Percentiles rank a stretch among this genome's conserved stretches.
phyloP scores from a whole-genome alignment of 2,329 filamentous ascomycete genomes.

The Stemphylium vesicarium region DNA sequence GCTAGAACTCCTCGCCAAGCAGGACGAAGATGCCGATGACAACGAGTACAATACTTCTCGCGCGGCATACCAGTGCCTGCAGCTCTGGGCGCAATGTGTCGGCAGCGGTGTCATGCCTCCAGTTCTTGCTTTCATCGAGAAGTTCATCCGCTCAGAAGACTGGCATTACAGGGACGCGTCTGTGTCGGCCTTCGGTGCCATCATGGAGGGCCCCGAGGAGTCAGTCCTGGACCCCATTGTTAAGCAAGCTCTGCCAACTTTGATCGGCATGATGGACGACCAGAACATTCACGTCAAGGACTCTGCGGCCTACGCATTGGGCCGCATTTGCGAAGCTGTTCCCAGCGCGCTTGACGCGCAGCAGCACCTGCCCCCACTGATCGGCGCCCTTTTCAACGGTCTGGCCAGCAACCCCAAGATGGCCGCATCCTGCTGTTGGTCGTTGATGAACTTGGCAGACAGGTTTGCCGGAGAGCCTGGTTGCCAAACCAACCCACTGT shows the following conservation, averaged over 20 bases:
- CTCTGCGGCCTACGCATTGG: constrained; percentile 93
- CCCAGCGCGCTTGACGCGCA: constrained; percentile 88
- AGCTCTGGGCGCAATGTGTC: constrained; percentile 93
- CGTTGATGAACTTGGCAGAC: constrained; percentile 96
- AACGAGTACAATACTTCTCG: constrained; percentile 98
- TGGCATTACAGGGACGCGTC: constrained; percentile 96
- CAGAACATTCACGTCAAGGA: constrained; percentile 88
- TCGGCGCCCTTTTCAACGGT: constrained; percentile 87
- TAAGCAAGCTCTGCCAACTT: constrained; percentile 89
- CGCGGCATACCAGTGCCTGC: constrained; percentile 93
- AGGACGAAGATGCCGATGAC: constrained; percentile 95
- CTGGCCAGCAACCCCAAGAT: constrained; percentile 93
- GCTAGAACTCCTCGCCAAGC: constrained; percentile 86
- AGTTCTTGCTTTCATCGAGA: constrained; percentile 90
- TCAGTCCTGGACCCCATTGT: constrained; percentile 91
- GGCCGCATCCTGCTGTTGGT: constrained; percentile 98
- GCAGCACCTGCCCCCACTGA: constrained; percentile 81
- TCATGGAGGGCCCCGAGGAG: constrained; percentile 98
- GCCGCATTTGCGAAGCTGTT: constrained; percentile 93
- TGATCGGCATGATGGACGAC: constrained; percentile 94
- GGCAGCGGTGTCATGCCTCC: constrained; percentile 82
- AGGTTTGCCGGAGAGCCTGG: constrained; percentile 89
- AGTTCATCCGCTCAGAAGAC: constrained; percentile 85
- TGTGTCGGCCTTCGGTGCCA: constrained; percentile 95
- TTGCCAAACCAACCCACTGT: constrained; percentile 79